phyloP scores from a whole-genome alignment of 2,329 filamentous ascomycete species.

The Nigrospora oryzae region DNA sequence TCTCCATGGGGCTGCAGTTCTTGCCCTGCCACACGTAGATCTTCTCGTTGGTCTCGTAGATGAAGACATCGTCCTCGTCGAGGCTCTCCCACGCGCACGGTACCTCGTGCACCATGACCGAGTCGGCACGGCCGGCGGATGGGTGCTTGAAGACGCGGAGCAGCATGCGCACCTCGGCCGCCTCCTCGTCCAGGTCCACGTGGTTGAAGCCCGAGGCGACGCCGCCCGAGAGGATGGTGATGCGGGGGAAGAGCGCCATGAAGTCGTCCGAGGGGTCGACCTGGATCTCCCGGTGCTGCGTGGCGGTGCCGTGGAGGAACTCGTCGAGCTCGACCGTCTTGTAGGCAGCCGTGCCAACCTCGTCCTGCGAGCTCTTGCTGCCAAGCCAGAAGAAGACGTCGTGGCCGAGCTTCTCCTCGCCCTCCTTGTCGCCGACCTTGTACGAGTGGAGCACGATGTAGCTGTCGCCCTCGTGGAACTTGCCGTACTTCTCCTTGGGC shows the following conservation, averaged over 20 bases:
- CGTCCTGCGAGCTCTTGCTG: conserved; percentile 56
- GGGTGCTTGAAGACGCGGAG: conserved; percentile 57
- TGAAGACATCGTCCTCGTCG: conserved; percentile 58
- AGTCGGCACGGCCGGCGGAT: conserved; percentile 32
- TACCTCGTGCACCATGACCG: conserved; percentile 55
- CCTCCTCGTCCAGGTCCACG: conserved; percentile 40
- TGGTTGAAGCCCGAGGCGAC: conserved; percentile 55
- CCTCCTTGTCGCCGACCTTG: conserved; percentile 36
- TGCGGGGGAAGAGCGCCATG: conserved; percentile 47
- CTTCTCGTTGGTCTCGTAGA: conserved; percentile 53
- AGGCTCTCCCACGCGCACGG: conserved; percentile 52
- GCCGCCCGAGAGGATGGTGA: conserved; percentile 53
- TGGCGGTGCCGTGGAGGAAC: conserved; percentile 52
- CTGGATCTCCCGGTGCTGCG: conserved; percentile 59
- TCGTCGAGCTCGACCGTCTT: conserved; percentile 65
- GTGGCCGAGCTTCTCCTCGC: conserved; percentile 40
- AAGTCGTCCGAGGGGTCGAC: conserved; percentile 50
- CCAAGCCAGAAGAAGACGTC: conserved; percentile 67
- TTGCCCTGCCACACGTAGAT: conserved; percentile 65
- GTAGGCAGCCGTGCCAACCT: conserved; percentile 61
- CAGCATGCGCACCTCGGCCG: conserved; percentile 37
- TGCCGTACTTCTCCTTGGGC: conserved; percentile 46
- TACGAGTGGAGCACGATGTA: conserved; percentile 57
- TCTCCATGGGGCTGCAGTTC: conserved; percentile 59
- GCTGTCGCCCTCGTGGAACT: conserved; percentile 61